These are phyloP conservation scores for Sphaerulina musiva DNA, from an alignment of 2,329 filamentous ascomycete genomes.

Conservation along the genomic window DNA sequence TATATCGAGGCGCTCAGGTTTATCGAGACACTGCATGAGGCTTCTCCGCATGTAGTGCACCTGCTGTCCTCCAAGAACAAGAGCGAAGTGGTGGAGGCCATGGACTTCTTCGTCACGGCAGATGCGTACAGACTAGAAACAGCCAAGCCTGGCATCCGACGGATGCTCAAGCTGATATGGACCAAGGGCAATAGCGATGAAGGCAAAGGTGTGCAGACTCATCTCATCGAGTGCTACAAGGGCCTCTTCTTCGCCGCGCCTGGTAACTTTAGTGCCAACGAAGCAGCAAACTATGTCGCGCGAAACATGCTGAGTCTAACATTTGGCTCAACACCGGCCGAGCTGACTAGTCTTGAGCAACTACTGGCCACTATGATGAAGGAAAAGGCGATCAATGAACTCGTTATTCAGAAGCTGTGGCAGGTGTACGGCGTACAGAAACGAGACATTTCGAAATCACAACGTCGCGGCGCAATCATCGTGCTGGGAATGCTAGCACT, in stretches of 20 bases:
- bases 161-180: conserved; percentile 97
- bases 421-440: conserved; percentile 94
- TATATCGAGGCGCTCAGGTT: conserved; percentile 91
- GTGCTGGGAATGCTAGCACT: conserved; percentile 94
- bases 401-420: conserved; percentile 89
- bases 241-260: conserved; percentile 94
- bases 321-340: conserved; percentile 88
- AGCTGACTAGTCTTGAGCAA: conserved; percentile 91
- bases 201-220: conserved; percentile 93
- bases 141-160: conserved; percentile 82
- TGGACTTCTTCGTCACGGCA: conserved; percentile 94
- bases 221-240: conserved; percentile 95
- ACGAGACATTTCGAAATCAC: conserved; percentile 83
- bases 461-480: conserved; percentile 88
- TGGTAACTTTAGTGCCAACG: conserved; percentile 76
- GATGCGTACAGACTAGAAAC: conserved; percentile 96
- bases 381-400: conserved; percentile 73
- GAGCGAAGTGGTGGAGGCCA: conserved; percentile 96
- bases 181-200: conserved; percentile 99
- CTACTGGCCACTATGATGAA: conserved; percentile 97
- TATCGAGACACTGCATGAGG: conserved; percentile 81
- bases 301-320: conserved; percentile 99
- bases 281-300: conserved; percentile 90
- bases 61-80: conserved; percentile 92
- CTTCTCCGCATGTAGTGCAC: conserved; percentile 74